Base-by-base conservation (phyloP, 495 filamentous ascomycete genomes). In the Aspergillus asperescens region DNA sequence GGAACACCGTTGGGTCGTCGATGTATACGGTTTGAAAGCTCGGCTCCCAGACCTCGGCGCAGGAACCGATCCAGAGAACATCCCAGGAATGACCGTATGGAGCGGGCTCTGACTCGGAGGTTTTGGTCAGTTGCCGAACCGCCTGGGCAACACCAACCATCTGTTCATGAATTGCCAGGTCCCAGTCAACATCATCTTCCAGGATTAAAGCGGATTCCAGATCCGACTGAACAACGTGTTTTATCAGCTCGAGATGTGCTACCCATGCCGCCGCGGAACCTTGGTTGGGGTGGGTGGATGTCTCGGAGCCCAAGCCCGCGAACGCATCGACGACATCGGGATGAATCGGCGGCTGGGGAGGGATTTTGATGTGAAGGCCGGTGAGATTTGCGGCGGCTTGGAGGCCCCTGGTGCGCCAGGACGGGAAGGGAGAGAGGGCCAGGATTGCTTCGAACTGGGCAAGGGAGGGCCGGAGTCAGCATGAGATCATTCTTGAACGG, bases 161-260 rank as follows among this genome's bases (percentile, higher is more conserved):
- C 42, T 56, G 48, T 18, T 60, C 61, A 7, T 63, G 61, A 12
- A 77, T 56, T 4, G 62, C 61, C 23, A 71, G 61, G 51, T 75
- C 73, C 69, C 67, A 77, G 57, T 77, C 74, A 16, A 70, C 69
- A 43, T 76, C 73, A 57, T 74, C 71, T 60, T 77, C 74, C 29
- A 77, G 57, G 32, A 77, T 70, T 24, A 77, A 56, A 0, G 67
- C 69, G 1, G 73, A 76, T 42, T 73, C 67, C 8, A 73, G 49
- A 15, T 62, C 62, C n/a, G 69, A 68, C 20, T 68, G 62, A 25
- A 75, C 54, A 51, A 73, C 50, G 49, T 63, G 57, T 48, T 63
- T 68, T 15, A 70, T 59, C 6, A 67, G 57, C 25, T 70, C 65
- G 27, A 66, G 56, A 28, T 70, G 67, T 12, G 65, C 56, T 13